Percentiles rank a stretch among this genome's conserved stretches.
Evolutionary conservation across 2,329 filamentous ascomycete genomes (phyloP).

Genomic region (Aspergillus piperis): DNA sequence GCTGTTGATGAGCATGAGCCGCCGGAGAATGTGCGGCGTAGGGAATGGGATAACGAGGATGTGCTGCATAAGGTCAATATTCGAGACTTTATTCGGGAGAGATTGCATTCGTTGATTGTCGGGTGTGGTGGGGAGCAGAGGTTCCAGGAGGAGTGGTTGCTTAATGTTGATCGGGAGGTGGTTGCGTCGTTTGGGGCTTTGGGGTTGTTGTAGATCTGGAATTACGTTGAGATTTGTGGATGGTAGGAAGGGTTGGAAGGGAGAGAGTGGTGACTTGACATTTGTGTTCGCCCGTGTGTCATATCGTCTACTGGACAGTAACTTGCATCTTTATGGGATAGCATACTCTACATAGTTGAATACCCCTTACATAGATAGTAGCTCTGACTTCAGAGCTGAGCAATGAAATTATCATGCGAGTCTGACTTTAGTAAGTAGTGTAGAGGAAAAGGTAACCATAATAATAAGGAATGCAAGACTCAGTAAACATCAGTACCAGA

Average conservation of each 20-base stretch:
- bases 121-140: conserved; percentile 44
- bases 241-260: no score
- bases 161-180: conserved; percentile 48
- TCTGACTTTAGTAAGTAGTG: background rate
- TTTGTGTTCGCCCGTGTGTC: no score
- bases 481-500: background rate
- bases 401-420: background rate
- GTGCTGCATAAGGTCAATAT: conserved; percentile 48
- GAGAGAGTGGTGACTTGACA: no score
- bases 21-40: conserved; percentile 45
- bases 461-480: background rate
- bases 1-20: conserved; percentile 38
- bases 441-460: background rate
- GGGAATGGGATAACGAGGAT: conserved; percentile 44
- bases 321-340: background rate
- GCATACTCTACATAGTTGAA: conserved; percentile 18
- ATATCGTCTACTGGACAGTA: background rate
- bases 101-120: conserved; percentile 41
- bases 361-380: conserved; percentile 20
- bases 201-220: conserved; percentile 32
- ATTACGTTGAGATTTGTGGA: background rate
- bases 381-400: background rate
- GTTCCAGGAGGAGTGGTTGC: conserved; percentile 46
- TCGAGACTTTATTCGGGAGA: conserved; percentile 46
- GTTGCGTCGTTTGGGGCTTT: conserved; percentile 43